Percentiles rank a stretch among this genome's conserved stretches.
These are phyloP conservation scores for Ophiocordyceps camponoti-saundersi DNA, from an alignment of 2,329 filamentous ascomycete genomes.

Conservation along the genomic window DNA sequence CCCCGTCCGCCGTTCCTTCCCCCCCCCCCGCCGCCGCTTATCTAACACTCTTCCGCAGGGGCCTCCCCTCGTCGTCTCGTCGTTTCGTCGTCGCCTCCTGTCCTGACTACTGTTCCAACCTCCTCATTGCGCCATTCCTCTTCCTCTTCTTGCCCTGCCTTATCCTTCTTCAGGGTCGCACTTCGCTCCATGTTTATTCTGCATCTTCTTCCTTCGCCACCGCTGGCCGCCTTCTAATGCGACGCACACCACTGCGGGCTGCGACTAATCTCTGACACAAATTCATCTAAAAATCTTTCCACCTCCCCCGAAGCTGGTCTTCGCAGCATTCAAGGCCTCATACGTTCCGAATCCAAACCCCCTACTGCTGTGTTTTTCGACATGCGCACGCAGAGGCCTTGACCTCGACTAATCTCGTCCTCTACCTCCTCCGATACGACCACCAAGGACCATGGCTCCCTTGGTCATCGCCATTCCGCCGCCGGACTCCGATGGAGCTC, in stretches of 20 bases:
- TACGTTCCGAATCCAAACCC: not conserved
- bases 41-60: not conserved
- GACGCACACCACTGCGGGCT: not conserved
- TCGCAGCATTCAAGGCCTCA: not conserved
- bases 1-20: not conserved
- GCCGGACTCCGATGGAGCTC: conserved; percentile 14
- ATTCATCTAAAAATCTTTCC: not conserved
- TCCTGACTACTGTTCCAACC: not conserved
- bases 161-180: not conserved
- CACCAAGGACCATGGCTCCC: conserved; percentile 27
- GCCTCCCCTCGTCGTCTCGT: not conserved
- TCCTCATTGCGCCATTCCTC: not conserved
- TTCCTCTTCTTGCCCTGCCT: not conserved
- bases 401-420: not conserved
- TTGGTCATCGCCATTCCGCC: conserved; percentile 28
- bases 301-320: not conserved
- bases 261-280: not conserved
- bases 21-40: not conserved
- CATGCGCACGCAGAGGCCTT: not conserved
- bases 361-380: not conserved
- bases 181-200: not conserved
- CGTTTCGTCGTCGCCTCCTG: not conserved
- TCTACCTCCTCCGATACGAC: not conserved
- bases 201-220: not conserved
- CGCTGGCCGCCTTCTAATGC: not conserved